Base-by-base conservation (phyloP, 768 basidiomycete species). In the Mycena kentingensis region DNA sequence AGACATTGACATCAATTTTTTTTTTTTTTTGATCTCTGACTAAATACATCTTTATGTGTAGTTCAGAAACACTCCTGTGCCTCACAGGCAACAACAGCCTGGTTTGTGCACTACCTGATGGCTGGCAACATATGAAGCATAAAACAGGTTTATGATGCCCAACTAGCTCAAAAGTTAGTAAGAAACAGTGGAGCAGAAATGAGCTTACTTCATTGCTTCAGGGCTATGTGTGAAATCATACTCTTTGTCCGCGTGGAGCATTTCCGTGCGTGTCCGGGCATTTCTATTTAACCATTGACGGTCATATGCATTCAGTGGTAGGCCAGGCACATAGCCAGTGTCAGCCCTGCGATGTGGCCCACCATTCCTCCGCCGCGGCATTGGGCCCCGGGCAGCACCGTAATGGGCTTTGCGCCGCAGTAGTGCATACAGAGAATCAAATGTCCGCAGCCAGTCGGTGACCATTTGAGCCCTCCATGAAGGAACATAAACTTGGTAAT, bases 291-390 rank as follows among this genome's bases (percentile, higher is more conserved):
- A 27, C 64, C 64, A 63, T 18, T 38, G 37, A 12, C 5, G 13
- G 31, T 54, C 31, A 46, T 65, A 65, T 2, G 56, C 53, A 44
- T 55, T 60, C 8, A 22, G 25, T 4, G 64, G 64, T 15, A 65
- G 46, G 1, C 44, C 51, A 8, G 54, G 21, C 13, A 63, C 55
- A 49, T 58, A 61, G 10, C 44, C 51, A 0, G 15, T 45, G 18
- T 36, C 55, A 11, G 5, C 29, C 34, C 58, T 60, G 41, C 38
- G 51, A 5, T n/a, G 19, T 12, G 27, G 21, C 0, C 19, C 16
- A 12, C 32, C 15, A 1, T 41, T 37, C 1, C 57, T 22, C 1
- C 49, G 5, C 3, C 56, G 41, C 25, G 61, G 60, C 19, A 52
- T 52, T 12, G 57, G 29, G 8, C 63, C 63, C 37, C 43, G 46